Conservation (phyloP, 23 red algal species). For the Gracilariopsis chorda region DNA sequence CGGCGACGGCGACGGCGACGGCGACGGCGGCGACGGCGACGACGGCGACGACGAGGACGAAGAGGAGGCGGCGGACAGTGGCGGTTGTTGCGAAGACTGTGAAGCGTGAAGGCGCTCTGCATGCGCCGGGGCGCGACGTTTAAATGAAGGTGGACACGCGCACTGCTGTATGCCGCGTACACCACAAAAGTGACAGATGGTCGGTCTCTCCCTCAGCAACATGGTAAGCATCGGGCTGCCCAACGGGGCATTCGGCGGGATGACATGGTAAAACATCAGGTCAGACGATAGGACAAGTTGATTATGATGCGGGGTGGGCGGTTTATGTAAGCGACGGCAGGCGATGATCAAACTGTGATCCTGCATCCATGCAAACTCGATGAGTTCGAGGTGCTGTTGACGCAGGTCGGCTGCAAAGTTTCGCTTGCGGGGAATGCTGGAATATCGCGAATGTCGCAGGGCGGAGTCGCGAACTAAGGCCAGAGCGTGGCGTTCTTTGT, state of each 20-base stretch:
- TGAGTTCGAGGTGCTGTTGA: conserved; percentile 29
- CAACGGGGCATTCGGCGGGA: neutral
- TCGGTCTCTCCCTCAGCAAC: conserved; percentile 17
- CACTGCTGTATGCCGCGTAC: conserved; percentile 22
- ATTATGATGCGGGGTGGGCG: neutral
- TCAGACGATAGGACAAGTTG: conserved; percentile 29
- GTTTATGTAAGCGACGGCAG: conserved; percentile 26
- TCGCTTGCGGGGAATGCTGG: neutral
- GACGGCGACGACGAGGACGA: neutral
- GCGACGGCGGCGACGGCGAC: neutral
- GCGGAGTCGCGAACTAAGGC: conserved; percentile 30
- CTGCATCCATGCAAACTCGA: conserved; percentile 63
- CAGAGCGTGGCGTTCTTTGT: conserved; percentile 25
- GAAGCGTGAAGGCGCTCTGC: too few relatives aligned
- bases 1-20: neutral
- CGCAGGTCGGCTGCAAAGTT: conserved; percentile 63
- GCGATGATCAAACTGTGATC: conserved; percentile 47
- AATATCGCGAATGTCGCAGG: neutral
- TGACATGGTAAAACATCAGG: conserved; percentile 34
- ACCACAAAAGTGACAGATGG: conserved; percentile 60
- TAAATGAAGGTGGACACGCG: conserved; percentile 36
- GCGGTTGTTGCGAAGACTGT: too few relatives aligned
- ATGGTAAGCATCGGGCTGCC: conserved; percentile 26
- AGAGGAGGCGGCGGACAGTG: neutral
- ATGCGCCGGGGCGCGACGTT: neutral